Evolutionary conservation across 2,329 filamentous ascomycete species (phyloP).

Genomic region (Diplodia corticola): DNA sequence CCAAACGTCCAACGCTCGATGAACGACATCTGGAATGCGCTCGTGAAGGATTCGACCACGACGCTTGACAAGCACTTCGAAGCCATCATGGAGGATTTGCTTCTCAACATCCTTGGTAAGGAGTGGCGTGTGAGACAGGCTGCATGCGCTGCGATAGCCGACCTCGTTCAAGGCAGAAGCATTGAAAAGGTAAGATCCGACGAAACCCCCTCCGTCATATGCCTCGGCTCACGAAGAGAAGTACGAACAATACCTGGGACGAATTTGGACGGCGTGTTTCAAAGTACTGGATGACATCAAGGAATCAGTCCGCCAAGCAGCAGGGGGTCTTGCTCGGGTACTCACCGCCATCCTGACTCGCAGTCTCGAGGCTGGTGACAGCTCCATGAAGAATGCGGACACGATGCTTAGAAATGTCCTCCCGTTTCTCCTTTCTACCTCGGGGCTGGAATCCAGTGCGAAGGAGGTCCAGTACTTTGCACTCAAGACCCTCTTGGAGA

Average conservation of each 20-base stretch:
- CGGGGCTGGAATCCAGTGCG: constrained; percentile 84
- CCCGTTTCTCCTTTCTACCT: constrained; percentile 85
- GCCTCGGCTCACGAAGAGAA: constrained; percentile 34
- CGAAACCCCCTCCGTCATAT: not conserved
- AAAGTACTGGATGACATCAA: constrained; percentile 97
- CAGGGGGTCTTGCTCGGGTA: constrained; percentile 76
- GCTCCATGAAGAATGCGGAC: constrained; percentile 64
- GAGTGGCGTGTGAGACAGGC: constrained; percentile 95
- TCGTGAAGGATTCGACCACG: constrained; percentile 83
- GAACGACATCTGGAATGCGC: constrained; percentile 94
- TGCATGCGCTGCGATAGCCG: constrained; percentile 84
- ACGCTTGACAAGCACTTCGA: constrained; percentile 83
- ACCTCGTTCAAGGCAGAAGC: constrained; percentile 79
- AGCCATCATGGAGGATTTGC: constrained; percentile 81
- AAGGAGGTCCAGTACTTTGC: constrained; percentile 85
- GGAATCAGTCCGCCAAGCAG: constrained; percentile 78
- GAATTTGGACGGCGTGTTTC: constrained; percentile 83
- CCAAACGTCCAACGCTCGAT: constrained; percentile 90
- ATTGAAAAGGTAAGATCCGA: constrained; percentile 42
- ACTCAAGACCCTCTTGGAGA: constrained; percentile 75
- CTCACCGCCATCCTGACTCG: constrained; percentile 84
- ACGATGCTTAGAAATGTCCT: constrained; percentile 84
- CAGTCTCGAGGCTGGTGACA: constrained; percentile 76
- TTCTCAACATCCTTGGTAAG: constrained; percentile 81
- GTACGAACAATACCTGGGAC: constrained; percentile 81